phyloP scores from a whole-genome alignment of 345 rosid species.

The Xanthoceras sorbifolium region DNA sequence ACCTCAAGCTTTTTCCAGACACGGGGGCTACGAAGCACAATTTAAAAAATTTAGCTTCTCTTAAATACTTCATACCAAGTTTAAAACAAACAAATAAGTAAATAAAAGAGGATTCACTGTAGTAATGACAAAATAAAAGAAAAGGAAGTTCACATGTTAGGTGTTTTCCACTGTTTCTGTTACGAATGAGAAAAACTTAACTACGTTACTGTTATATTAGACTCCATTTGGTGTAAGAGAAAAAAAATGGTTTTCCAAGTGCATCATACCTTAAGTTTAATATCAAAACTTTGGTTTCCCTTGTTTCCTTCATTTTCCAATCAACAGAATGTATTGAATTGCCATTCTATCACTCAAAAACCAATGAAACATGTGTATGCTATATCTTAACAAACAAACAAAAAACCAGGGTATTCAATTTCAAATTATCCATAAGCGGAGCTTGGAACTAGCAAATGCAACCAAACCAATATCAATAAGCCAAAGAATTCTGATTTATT shows the following conservation, averaged over 20 bases:
- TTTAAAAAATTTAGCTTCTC: conserved; percentile 12
- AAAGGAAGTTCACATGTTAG: not conserved
- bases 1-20: conserved; percentile 67
- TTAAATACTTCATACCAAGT: not conserved
- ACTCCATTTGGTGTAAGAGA: too few species aligned
- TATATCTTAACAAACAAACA: not conserved
- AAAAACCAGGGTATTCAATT: not conserved
- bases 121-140: not conserved
- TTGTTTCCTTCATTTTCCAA: not conserved
- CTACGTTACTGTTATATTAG: not conserved
- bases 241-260: not conserved
- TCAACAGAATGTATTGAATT: not conserved
- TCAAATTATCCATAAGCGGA: not conserved
- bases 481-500: not conserved
- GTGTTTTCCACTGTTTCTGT: not conserved
- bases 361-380: not conserved
- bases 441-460: not conserved
- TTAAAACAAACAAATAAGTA: not conserved
- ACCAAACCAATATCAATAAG: not conserved
- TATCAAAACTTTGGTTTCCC: not conserved
- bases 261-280: not conserved
- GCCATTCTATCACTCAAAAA: not conserved
- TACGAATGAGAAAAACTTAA: not conserved
- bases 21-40: conserved; percentile 28
- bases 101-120: not conserved